A percentile compares a stretch with the other conserved stretches of the same genome.
phyloP scores from a whole-genome alignment of 108 stramenopile species.

The Seminavis robusta region DNA sequence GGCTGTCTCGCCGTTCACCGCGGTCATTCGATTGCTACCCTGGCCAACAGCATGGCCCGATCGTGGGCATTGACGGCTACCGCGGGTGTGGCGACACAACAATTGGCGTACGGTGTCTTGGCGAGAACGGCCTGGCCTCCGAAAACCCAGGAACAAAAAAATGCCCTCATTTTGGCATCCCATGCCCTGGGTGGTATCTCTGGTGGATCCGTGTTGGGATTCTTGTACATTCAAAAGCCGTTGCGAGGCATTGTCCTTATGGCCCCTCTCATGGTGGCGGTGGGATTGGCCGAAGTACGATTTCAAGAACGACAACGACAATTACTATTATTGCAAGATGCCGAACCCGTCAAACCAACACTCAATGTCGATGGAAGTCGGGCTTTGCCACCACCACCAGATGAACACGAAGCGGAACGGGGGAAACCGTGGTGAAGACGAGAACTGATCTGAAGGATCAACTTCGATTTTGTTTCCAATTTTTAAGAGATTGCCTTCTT shows the following conservation, averaged over 20 bases:
- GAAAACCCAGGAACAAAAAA: constrained; percentile 6
- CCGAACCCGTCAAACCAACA: too few relatives aligned
- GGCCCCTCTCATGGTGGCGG: constrained; percentile 60
- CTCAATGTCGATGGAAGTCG: too few relatives aligned
- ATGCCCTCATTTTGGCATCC: constrained; percentile 27
- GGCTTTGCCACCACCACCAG: too few relatives aligned
- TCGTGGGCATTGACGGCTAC: constrained; percentile 68
- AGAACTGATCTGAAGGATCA: too few relatives aligned
- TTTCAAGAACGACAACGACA: constrained; percentile 20
- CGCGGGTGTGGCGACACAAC: constrained; percentile 56
- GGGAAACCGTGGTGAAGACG: too few relatives aligned
- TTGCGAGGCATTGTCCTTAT: constrained; percentile 51
- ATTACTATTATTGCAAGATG: too few relatives aligned
- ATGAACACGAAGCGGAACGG: too few relatives aligned
- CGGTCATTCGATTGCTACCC: too few relatives aligned
- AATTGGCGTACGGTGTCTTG: constrained; percentile 30
- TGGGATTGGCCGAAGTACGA: constrained; percentile 41
- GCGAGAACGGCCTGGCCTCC: neutral
- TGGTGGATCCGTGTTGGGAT: constrained; percentile 61
- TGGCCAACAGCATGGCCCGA: too few relatives aligned
- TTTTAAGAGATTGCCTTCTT: too few relatives aligned
- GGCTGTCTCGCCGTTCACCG: too few relatives aligned
- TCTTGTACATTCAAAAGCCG: constrained; percentile 51
- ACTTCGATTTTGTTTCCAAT: too few relatives aligned
- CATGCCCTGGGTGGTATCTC: constrained; percentile 61